Conservation (phyloP, 805 yeast genomes). For the Wickerhamiella sorbophila region DNA sequence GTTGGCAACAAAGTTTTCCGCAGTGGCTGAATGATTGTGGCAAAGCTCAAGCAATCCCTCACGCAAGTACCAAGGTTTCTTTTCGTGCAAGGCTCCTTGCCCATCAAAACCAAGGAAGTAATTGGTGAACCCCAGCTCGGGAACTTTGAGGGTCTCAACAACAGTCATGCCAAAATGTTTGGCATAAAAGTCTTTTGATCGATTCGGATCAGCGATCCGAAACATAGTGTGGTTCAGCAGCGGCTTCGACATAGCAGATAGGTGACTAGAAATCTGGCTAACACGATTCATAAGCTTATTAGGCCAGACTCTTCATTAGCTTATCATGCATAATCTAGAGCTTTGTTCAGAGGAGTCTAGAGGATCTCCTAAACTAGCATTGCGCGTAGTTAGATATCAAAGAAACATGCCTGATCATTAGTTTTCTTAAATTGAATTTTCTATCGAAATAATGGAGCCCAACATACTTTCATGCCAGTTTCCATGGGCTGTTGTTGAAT, state of each 20-base stretch:
- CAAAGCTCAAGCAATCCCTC: conserved; percentile 73
- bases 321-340: too few species aligned
- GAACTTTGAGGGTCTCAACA: conserved; percentile 36
- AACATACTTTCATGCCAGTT: too few species aligned
- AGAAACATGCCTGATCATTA: too few species aligned
- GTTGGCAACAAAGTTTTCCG: conserved; percentile 44
- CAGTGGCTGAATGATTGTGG: conserved; percentile 53
- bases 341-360: too few species aligned
- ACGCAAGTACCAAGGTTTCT: conserved; percentile 27
- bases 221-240: conserved; percentile 33
- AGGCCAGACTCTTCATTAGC: too few species aligned
- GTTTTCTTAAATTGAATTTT: too few species aligned
- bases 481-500: too few species aligned
- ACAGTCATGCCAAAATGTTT: conserved; percentile 61
- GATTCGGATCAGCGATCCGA: conserved; percentile 69
- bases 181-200: conserved; percentile 57
- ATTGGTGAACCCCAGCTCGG: conserved; percentile 45
- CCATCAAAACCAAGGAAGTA: conserved; percentile 53
- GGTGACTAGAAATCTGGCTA: neutral
- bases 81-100: conserved; percentile 26
- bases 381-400: too few species aligned
- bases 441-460: too few species aligned
- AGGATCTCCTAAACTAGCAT: too few species aligned
- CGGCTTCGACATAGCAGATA: neutral
- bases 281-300: neutral